Conservation (phyloP, 2,329 filamentous ascomycete species). For the Diplodia scrobiculata region DNA sequence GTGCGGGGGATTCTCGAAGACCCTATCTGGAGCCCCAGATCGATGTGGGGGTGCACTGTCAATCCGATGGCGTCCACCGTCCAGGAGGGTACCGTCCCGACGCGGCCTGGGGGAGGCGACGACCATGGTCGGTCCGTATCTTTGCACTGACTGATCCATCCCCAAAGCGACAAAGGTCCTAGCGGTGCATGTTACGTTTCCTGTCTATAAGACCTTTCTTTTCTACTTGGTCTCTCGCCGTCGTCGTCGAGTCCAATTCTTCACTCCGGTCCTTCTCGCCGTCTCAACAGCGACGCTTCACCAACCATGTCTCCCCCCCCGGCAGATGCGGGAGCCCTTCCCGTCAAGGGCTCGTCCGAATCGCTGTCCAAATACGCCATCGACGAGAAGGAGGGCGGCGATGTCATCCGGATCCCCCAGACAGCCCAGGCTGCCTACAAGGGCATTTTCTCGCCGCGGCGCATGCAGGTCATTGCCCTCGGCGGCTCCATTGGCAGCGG, state of each 20-base stretch:
- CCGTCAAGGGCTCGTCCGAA: conserved; percentile 3
- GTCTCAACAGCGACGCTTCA: background rate
- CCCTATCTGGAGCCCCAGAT: conserved; percentile 26
- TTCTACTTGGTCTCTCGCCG: background rate
- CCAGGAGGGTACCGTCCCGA: background rate
- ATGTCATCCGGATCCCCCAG: conserved; percentile 22
- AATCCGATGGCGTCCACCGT: conserved; percentile 15
- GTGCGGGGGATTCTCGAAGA: conserved; percentile 20
- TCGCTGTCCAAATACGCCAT: conserved; percentile 1
- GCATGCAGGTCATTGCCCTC: conserved; percentile 34
- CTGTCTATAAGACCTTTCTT: conserved; percentile 13
- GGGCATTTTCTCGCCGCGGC: conserved; percentile 28
- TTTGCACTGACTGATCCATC: conserved; percentile 23
- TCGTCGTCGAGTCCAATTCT: background rate
- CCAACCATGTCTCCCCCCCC: conserved; percentile 2
- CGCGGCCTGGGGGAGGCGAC: conserved; percentile 1
- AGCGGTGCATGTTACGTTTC: conserved; percentile 16
- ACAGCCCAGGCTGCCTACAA: conserved; percentile 25
- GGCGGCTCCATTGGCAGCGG: conserved; percentile 41
- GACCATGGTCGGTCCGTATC: conserved; percentile 19
- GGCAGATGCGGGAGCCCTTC: background rate
- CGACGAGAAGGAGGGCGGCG: conserved; percentile 19
- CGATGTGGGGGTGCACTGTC: conserved; percentile 24
- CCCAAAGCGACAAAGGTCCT: conserved; percentile 12
- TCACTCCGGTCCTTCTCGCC: background rate